phyloP scores from a whole-genome alignment of 805 yeast species.

The Wickerhamiella azyma region DNA sequence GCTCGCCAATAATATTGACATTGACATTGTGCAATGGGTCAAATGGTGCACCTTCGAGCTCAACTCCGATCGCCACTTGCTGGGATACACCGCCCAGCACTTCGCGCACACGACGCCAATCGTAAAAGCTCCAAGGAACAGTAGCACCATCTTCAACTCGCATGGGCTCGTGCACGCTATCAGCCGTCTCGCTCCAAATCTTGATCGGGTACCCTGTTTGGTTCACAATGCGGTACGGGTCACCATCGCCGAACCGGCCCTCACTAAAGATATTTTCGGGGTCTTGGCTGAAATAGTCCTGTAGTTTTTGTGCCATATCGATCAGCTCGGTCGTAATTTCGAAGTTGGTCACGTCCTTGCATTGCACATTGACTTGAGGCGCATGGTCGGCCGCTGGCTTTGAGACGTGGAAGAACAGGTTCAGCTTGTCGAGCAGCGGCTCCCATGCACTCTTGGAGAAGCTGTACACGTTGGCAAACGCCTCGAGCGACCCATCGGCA shows the following conservation, averaged over 20 bases:
- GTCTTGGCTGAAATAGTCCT: slow-evolving; percentile 29
- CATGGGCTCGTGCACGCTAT: slow-evolving; percentile 20
- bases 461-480: slow-evolving; percentile 65
- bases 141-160: slow-evolving; percentile 34
- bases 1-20: slow-evolving; percentile 73
- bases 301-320: slow-evolving; percentile 59
- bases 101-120: slow-evolving; percentile 81
- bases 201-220: slow-evolving; percentile 75
- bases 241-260: slow-evolving; percentile 60
- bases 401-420: slow-evolving; percentile 56
- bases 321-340: slow-evolving; percentile 72
- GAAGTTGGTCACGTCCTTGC: slow-evolving; percentile 63
- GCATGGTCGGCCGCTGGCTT: slow-evolving; percentile 33
- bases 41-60: slow-evolving; percentile 41
- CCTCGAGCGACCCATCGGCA: slow-evolving; percentile 50
- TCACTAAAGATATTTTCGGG: slow-evolving; percentile 17
- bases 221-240: slow-evolving; percentile 69
- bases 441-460: slow-evolving; percentile 91
- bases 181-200: slow-evolving; percentile 57
- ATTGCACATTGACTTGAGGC: slow-evolving; percentile 51
- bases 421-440: slow-evolving; percentile 82
- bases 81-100: slow-evolving; percentile 52
- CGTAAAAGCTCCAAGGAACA: slow-evolving; percentile 84
- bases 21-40: slow-evolving; percentile 42
- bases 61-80: slow-evolving; percentile 47